Conservation (phyloP, 148 eudicot species). For the Amaranthus cruentus region DNA sequence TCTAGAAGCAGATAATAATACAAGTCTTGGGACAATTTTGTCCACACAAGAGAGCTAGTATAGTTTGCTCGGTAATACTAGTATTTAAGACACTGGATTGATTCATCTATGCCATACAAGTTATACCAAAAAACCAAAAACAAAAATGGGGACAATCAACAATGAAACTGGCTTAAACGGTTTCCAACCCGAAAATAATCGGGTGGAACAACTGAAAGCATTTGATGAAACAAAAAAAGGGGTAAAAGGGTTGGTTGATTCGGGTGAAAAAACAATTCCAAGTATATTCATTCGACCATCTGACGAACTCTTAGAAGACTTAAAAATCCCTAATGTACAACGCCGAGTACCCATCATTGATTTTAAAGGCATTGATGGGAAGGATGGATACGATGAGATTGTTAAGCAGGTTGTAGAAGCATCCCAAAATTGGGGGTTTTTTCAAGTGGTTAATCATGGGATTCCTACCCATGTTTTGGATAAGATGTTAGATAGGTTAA, state of each 20-base stretch:
- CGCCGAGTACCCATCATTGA: slow-evolving; percentile 26
- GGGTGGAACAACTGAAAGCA: slow-evolving; percentile 17
- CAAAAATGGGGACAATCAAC: background rate
- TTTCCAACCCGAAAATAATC: background rate
- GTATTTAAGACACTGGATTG: no score
- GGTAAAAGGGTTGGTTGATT: slow-evolving; percentile 34
- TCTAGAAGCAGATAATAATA: no score
- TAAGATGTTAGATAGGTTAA: slow-evolving; percentile 18
- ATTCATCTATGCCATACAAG: no score
- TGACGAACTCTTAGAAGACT: slow-evolving; percentile 1
- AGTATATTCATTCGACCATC: slow-evolving; percentile 22
- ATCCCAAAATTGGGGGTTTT: slow-evolving; percentile 34
- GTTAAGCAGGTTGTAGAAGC: slow-evolving; percentile 22
- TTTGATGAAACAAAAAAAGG: slow-evolving; percentile 34
- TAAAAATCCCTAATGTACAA: background rate
- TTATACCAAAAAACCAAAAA: background rate
- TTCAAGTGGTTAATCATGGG: slow-evolving; percentile 35
- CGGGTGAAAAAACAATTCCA: slow-evolving; percentile 25
- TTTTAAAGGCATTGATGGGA: slow-evolving; percentile 6
- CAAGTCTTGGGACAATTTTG: no score
- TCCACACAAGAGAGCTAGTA: no score
- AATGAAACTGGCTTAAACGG: background rate
- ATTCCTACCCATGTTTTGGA: slow-evolving; percentile 24
- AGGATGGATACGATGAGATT: slow-evolving; percentile 1
- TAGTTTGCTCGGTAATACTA: no score